These are phyloP conservation scores for Alternaria angustiovoidea DNA, from an alignment of 2,329 filamentous ascomycete species.

Conservation along the genomic window DNA sequence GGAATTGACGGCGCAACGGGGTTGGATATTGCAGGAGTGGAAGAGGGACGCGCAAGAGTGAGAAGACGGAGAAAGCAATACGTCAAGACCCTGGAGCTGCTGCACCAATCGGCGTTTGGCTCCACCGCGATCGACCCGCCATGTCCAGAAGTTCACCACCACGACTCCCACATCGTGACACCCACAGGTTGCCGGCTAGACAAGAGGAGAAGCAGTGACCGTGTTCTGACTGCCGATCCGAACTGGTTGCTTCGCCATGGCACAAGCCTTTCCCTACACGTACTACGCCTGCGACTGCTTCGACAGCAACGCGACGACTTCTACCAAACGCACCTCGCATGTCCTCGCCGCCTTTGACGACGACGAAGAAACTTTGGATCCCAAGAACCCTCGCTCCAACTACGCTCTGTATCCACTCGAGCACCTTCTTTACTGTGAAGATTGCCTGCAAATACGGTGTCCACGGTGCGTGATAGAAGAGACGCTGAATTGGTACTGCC, in stretches of 20 bases:
- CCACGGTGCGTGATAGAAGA: constrained; percentile 91
- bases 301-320: constrained; percentile 52
- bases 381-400: constrained; percentile 81
- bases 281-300: constrained; percentile 72
- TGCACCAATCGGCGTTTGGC: constrained; percentile 22
- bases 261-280: constrained; percentile 68
- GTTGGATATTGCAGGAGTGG: background rate
- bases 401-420: constrained; percentile 94
- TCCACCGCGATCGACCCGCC: constrained; percentile 14
- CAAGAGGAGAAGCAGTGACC: background rate
- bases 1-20: background rate
- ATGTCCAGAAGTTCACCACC: constrained; percentile 12
- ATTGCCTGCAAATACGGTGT: constrained; percentile 95
- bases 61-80: constrained; percentile 8
- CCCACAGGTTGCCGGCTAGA: background rate
- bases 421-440: constrained; percentile 94
- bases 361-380: constrained; percentile 84
- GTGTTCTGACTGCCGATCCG: background rate
- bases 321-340: constrained; percentile 47
- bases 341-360: constrained; percentile 62
- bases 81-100: constrained; percentile 15
- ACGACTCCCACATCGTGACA: constrained; percentile 6
- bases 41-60: background rate
- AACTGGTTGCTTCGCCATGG: constrained; percentile 51
- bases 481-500: constrained; percentile 94